Base-by-base conservation (phyloP, 495 filamentous ascomycete genomes). In the Xylaria palmicola region DNA sequence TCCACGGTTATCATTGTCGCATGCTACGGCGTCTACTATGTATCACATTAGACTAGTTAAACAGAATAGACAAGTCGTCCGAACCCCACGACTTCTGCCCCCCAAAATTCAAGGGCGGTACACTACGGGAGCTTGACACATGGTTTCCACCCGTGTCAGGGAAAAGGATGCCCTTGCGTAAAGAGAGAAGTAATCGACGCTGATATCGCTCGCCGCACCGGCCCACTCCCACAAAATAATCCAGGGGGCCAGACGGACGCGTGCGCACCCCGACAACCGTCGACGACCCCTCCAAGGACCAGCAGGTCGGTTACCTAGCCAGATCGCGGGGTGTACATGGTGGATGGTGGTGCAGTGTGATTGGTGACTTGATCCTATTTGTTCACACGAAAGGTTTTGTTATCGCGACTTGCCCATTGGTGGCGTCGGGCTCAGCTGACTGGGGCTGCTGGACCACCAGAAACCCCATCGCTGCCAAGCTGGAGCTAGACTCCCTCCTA, bases 331-430 rank as follows among this genome's bases (percentile, higher is more conserved):
- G 54, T 55, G 22, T 27, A 7, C 22, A 55, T 22, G 50, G 29
- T 37, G 26, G 45, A 19, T 15, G n/a, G 39, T 8, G 3, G 39
- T 44, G 6, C 22, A 36, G 51, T 22, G 17, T 34, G 54, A n/a
- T 34, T 47, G 12, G 54, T 57, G 54, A 57, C 40, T 27, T 40
- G 39, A 57, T 57, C 26, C n/a, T 43, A 57, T 57, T 57, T 57
- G 54, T 47, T 57, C 30, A 29, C 30, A 24, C 4, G 26, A 7
- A 57, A 27, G 26, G 9, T 47, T 45, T 27, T 22, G 54, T 57
- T 57, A 57, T 57, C 54, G 54, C 41, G 27, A 45, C 17, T 12
- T 24, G 34, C 41, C 41, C 20, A 57, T 57, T 57, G 54, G 54
- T 26, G 51, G 34, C 19, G 37, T 15, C 10, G 15, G 19, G 8